A percentile compares a stretch with the other conserved stretches of the same genome.
Conservation (phyloP, 441 rosid species). For the Arabidopsis hybrid region DNA sequence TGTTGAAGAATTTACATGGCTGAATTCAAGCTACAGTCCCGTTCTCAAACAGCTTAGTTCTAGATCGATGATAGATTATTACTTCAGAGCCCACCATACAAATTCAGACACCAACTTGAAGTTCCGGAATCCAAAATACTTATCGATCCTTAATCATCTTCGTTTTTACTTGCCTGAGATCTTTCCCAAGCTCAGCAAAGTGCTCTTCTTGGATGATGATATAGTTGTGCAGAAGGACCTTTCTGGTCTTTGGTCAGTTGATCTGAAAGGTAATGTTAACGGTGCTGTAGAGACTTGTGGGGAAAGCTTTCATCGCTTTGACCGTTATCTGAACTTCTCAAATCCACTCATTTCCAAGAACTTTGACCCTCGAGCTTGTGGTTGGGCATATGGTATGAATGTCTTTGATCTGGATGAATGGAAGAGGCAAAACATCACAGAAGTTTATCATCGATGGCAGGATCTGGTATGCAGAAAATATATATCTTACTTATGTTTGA, state of each 20-base stretch:
- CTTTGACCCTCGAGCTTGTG: conserved; percentile 55
- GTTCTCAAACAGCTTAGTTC: conserved; percentile 93
- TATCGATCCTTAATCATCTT: conserved; percentile 63
- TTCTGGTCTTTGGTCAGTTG: conserved; percentile 79
- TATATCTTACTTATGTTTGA: background rate
- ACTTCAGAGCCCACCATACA: conserved; percentile 76
- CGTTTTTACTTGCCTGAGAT: conserved; percentile 90
- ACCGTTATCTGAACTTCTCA: conserved; percentile 82
- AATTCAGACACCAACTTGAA: conserved; percentile 60
- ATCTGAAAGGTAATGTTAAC: conserved; percentile 90
- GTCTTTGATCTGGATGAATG: conserved; percentile 52
- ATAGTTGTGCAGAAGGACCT: conserved; percentile 96
- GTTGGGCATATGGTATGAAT: conserved; percentile 61
- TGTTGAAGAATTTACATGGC: conserved; percentile 72
- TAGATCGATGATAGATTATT: conserved; percentile 87
- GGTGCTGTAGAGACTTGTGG: conserved; percentile 99
- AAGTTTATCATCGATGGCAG: conserved; percentile 78
- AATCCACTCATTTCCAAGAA: conserved; percentile 52
- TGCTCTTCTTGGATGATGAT: conserved; percentile 95
- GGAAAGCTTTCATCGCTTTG: conserved; percentile 82
- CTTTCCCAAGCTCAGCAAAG: conserved; percentile 66
- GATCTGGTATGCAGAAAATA: conserved; percentile 68
- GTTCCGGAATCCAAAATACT: conserved; percentile 94
- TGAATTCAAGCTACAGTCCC: conserved; percentile 95
- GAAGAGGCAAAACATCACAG: conserved; percentile 52